Percentiles rank a stretch among this genome's conserved stretches.
These are phyloP conservation scores for Cyberlindnera veronae DNA, from an alignment of 805 yeast species.

Conservation along the genomic window DNA sequence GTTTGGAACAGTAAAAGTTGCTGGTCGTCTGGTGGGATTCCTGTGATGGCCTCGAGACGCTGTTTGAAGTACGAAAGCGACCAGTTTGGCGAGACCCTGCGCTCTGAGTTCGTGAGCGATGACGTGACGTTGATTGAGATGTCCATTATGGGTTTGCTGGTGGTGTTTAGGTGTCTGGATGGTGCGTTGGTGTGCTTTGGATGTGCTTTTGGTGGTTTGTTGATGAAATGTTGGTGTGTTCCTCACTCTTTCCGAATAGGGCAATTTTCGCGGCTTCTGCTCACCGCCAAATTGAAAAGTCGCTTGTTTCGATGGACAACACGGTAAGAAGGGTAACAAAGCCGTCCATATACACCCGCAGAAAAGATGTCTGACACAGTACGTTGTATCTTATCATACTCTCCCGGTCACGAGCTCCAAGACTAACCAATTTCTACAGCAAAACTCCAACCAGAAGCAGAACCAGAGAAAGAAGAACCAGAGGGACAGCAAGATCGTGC, in stretches of 20 bases:
- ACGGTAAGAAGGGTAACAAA: background rate
- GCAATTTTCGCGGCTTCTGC: slow-evolving; percentile 3
- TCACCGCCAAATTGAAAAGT: no score
- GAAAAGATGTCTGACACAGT: slow-evolving; percentile 2
- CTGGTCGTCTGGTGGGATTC: slow-evolving; percentile 61
- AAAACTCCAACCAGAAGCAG: slow-evolving; percentile 16
- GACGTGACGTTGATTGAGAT: slow-evolving; percentile 60
- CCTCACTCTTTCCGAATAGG: background rate
- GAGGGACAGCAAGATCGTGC: slow-evolving; percentile 49
- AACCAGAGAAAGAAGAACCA: slow-evolving; percentile 19
- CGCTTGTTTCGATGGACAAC: no score
- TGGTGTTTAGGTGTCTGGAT: background rate
- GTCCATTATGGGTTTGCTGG: slow-evolving; percentile 27
- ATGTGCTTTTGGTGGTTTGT: no score
- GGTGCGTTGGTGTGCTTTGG: no score
- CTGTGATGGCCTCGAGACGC: slow-evolving; percentile 67
- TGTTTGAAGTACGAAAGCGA: slow-evolving; percentile 46
- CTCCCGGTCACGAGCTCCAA: no score
- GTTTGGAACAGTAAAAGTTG: slow-evolving; percentile 44
- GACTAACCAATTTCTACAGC: background rate
- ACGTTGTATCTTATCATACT: background rate
- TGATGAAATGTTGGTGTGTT: no score
- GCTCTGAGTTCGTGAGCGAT: slow-evolving; percentile 62
- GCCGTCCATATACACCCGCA: no score
- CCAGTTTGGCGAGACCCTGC: slow-evolving; percentile 65